A percentile compares a stretch with the other conserved stretches of the same genome.
phyloP scores from a whole-genome alignment of 2,329 filamentous ascomycete species.

The Diaporthe citrichinensis region DNA sequence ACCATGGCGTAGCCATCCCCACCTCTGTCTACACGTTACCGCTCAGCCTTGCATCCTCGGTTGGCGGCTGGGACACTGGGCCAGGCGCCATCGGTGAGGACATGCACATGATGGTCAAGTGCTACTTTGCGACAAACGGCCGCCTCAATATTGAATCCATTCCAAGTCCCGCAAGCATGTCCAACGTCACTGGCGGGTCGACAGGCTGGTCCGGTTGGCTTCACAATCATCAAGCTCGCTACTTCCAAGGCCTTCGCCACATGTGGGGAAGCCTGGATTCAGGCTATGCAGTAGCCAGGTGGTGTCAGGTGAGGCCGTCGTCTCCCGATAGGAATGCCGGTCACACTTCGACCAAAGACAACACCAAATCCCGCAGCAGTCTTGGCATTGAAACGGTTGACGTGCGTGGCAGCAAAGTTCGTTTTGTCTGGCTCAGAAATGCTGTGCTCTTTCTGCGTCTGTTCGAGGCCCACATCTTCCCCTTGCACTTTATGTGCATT shows the following conservation, averaged over 20 bases:
- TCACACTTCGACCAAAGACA: not conserved
- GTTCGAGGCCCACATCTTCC: conserved; percentile 21
- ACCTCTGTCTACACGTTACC: conserved; percentile 26
- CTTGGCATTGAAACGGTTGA: not conserved
- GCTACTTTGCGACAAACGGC: conserved; percentile 24
- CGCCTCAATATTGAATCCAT: conserved; percentile 14
- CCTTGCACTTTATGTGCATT: conserved; percentile 6
- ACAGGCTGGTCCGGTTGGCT: conserved; percentile 8
- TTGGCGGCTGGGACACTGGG: conserved; percentile 30
- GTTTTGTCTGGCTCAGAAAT: conserved; percentile 9
- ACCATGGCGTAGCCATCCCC: not conserved
- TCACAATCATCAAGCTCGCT: conserved; percentile 23
- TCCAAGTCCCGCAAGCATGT: conserved; percentile 23
- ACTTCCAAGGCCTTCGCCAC: conserved; percentile 22
- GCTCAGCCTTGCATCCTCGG: conserved; percentile 7
- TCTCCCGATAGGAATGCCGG: not conserved
- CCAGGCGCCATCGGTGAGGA: conserved; percentile 23
- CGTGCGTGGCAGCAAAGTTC: not conserved
- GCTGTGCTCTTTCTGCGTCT: conserved; percentile 17
- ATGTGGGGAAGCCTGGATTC: conserved; percentile 29
- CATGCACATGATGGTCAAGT: conserved; percentile 34
- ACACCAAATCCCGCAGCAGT: not conserved
- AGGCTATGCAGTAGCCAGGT: conserved; percentile 4
- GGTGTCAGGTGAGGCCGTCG: not conserved
- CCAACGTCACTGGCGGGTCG: conserved; percentile 1